Percentiles rank a stretch among this genome's conserved stretches.
Evolutionary conservation across 331 rosid genomes (phyloP).

Genomic region (Telfairia occidentalis): DNA sequence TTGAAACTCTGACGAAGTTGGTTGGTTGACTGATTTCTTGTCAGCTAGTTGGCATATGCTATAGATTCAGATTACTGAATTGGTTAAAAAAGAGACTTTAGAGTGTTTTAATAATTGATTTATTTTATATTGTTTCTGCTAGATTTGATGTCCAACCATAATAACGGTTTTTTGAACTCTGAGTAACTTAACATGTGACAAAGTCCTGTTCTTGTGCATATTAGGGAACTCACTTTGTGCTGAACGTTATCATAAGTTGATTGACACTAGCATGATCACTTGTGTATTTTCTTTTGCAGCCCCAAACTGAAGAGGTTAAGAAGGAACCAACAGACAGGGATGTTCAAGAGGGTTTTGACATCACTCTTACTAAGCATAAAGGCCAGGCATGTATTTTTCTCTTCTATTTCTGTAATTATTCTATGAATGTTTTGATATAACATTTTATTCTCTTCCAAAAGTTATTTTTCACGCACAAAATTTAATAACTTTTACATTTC

Average conservation of each 20-base stretch:
- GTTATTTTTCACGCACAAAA: not conserved
- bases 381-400: constrained; percentile 45
- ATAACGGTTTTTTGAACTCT: not conserved
- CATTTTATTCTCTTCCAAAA: not conserved
- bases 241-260: not conserved
- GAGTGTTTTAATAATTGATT: not conserved
- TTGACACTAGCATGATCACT: not conserved
- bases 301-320: constrained; percentile 69
- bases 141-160: not conserved
- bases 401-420: not conserved
- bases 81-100: not conserved
- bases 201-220: not conserved
- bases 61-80: not conserved
- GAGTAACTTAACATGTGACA: not conserved
- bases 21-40: not conserved
- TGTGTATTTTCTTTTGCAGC: constrained; percentile 33
- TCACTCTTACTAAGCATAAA: constrained; percentile 71
- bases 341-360: constrained; percentile 77
- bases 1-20: not conserved
- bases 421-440: not conserved
- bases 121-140: not conserved
- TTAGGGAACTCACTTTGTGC: not conserved
- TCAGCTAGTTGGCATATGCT: not conserved
- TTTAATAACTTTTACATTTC: not conserved
- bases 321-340: constrained; percentile 75